Base-by-base conservation (phyloP, 75 land plant species). In the Ceratopteris richardii region DNA sequence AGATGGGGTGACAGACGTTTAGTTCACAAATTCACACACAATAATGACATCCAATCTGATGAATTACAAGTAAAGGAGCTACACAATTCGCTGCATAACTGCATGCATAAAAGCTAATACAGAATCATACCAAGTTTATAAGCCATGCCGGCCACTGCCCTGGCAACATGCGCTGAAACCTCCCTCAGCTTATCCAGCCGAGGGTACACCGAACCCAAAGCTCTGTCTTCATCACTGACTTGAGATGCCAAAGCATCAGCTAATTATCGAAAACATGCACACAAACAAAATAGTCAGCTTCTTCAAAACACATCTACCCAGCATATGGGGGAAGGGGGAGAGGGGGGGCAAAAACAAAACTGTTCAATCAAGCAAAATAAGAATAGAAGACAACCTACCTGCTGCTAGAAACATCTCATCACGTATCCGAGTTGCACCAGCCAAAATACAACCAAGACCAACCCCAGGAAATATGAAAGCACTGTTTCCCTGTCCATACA, bases 401-500 rank as follows among this genome's bases (percentile, higher is more conserved):
- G 77, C 77, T 50, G 54, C 66, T 54, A 74, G 43, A 51, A 74
- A 70, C 77, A 74, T 74, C 25, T 74, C 67, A 63, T 70, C 73
- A n/a, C 56, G 39, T 33, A 62, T 46, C 12, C 75, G 75, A 2
- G 50, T 56, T 18, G 73, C 44, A 27, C 73, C 73, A 25, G 66
- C 19, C 21, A 70, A 10, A 47, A 63, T 25, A 54, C 73, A 70
- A 20, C 73, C 73, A 12, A 63, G 51, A 0, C 67, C 73, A 44
- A 70, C 25, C 0, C 73, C 73, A 16, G 73, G 73, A 44, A 70
- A 70, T 2, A 70, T 63, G 73, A 63, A 70, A 29, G 67, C 67
- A 56, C 63, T 62, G 33, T 70, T 70, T 0, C 60, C 73, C 73
- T 70, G 60, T n/a, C n/a, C n/a, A n/a, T n/a, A n/a, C n/a, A n/a